phyloP scores from a whole-genome alignment of 169 alveolate species.

The Plasmodium malariae region DNA sequence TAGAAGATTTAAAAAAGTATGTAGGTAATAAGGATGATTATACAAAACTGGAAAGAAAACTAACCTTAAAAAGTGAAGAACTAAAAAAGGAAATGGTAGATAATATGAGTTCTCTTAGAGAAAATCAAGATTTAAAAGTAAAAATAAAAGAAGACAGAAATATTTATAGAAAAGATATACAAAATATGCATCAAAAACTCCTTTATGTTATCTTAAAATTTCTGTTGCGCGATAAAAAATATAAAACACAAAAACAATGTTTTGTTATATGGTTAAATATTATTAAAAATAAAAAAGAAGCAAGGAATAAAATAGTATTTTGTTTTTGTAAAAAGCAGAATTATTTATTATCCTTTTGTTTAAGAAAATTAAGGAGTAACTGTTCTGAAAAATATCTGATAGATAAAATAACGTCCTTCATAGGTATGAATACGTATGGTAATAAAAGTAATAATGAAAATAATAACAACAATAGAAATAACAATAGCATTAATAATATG shows the following conservation, averaged over 20 bases:
- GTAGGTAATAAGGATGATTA: constrained; percentile 58
- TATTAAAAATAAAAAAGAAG: constrained; percentile 24
- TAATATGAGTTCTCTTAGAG: constrained; percentile 67
- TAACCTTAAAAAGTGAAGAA: constrained; percentile 69
- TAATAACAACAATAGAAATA: not conserved
- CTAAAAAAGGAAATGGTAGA: constrained; percentile 61
- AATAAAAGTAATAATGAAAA: constrained; percentile 3
- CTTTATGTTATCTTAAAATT: constrained; percentile 39
- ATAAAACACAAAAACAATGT: constrained; percentile 22
- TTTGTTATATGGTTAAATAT: constrained; percentile 42
- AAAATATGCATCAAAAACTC: constrained; percentile 29
- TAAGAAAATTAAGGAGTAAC: constrained; percentile 41
- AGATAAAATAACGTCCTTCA: constrained; percentile 22
- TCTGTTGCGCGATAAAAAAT: constrained; percentile 30
- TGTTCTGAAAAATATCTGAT: constrained; percentile 29
- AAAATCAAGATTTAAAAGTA: constrained; percentile 55
- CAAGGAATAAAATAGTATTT: constrained; percentile 29
- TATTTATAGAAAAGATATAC: constrained; percentile 51
- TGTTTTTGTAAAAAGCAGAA: constrained; percentile 30
- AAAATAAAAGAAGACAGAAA: constrained; percentile 69
- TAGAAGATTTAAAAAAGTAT: constrained; percentile 52
- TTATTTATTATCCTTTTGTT: constrained; percentile 31
- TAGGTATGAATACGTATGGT: constrained; percentile 12
- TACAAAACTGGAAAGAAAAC: constrained; percentile 46
- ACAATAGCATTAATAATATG: constrained; percentile 4